Percentiles rank a stretch among this genome's conserved stretches.
phyloP scores from a whole-genome alignment of 495 filamentous ascomycete genomes.

The Schizothecium vesticola region DNA sequence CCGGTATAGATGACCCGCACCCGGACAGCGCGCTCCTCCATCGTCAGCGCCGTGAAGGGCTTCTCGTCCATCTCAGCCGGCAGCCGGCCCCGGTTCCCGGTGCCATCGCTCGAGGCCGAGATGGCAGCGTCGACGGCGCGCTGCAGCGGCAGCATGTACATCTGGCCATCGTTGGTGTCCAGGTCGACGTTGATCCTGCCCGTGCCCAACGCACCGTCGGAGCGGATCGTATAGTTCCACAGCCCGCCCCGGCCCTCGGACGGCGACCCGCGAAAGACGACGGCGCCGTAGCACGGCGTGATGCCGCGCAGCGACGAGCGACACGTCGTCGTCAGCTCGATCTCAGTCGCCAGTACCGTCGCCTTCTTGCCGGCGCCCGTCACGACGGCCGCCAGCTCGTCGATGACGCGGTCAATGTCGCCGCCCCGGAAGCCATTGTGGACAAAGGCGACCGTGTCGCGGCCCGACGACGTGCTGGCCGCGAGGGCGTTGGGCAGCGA shows the following conservation, averaged over 20 bases:
- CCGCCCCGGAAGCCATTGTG: conserved; percentile 66
- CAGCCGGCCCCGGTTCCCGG: conserved; percentile 35
- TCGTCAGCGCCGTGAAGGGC: conserved; percentile 63
- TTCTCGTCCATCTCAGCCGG: conserved; percentile 56
- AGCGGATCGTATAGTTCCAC: conserved; percentile 85
- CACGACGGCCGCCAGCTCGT: conserved; percentile 49
- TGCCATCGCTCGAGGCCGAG: conserved; percentile 40
- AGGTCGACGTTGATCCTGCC: conserved; percentile 53
- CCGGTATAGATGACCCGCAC: conserved; percentile 64
- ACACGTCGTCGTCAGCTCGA: conserved; percentile 56
- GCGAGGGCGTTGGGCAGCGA: conserved; percentile 55
- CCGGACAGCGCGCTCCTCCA: conserved; percentile 54
- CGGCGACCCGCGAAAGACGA: conserved; percentile 68
- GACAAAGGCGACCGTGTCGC: conserved; percentile 70
- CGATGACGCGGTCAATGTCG: conserved; percentile 66
- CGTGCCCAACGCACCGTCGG: conserved; percentile 57
- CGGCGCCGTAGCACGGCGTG: conserved; percentile 68
- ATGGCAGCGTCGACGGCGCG: conserved; percentile 71
- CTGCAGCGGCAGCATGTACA: conserved; percentile 74
- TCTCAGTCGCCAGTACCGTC: conserved; percentile 44
- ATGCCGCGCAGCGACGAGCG: conserved; percentile 63
- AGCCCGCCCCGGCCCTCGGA: conserved; percentile 54
- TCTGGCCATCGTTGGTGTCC: conserved; percentile 60
- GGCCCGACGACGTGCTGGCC: conserved; percentile 41
- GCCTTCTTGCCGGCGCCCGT: conserved; percentile 51